Percentiles rank a stretch among this genome's conserved stretches.
Conservation (phyloP, 2,329 filamentous ascomycete genomes). For the Neopestalotiopsis sp. region DNA sequence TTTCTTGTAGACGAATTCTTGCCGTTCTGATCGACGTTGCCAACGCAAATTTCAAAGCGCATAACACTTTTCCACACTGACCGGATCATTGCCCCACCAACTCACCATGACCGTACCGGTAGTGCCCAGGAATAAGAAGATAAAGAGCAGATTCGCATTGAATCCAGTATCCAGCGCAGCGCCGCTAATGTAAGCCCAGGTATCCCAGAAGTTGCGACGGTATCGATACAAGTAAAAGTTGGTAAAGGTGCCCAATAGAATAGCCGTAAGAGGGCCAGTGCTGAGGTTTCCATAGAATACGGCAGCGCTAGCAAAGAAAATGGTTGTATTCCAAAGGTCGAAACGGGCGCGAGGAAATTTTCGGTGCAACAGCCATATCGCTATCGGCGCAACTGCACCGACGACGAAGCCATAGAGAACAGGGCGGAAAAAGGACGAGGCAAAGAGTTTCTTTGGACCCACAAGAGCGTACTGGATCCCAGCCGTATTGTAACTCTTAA, state of each 20-base stretch:
- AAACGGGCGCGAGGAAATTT: conserved; percentile 59
- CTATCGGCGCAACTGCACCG: conserved; percentile 49
- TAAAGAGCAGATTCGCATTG: conserved; percentile 65
- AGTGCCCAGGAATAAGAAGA: conserved; percentile 65
- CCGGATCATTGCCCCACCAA: conserved; percentile 67
- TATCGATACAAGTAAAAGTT: conserved; percentile 65
- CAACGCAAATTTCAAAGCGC: conserved; percentile 38
- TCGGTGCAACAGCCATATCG: conserved; percentile 58
- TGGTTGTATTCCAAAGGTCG: conserved; percentile 66
- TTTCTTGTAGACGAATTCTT: too few species aligned
- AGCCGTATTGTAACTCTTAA: conserved; percentile 57
- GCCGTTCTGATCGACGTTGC: too few species aligned
- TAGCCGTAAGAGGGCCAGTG: conserved; percentile 61
- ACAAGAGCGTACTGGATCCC: conserved; percentile 67
- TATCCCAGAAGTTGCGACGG: conserved; percentile 61
- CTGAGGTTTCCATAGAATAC: conserved; percentile 67
- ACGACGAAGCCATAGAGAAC: conserved; percentile 61
- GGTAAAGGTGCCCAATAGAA: conserved; percentile 65
- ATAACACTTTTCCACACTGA: conserved; percentile 64
- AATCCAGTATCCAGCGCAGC: conserved; percentile 68
- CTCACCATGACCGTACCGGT: conserved; percentile 64
- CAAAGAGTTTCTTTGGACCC: conserved; percentile 56
- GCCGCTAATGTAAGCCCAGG: conserved; percentile 66
- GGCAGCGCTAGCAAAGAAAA: conserved; percentile 62
- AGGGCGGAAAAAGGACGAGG: conserved; percentile 50